Evolutionary conservation across 2,329 filamentous ascomycete species (phyloP).

Genomic region (Trichoderma hamatum): DNA sequence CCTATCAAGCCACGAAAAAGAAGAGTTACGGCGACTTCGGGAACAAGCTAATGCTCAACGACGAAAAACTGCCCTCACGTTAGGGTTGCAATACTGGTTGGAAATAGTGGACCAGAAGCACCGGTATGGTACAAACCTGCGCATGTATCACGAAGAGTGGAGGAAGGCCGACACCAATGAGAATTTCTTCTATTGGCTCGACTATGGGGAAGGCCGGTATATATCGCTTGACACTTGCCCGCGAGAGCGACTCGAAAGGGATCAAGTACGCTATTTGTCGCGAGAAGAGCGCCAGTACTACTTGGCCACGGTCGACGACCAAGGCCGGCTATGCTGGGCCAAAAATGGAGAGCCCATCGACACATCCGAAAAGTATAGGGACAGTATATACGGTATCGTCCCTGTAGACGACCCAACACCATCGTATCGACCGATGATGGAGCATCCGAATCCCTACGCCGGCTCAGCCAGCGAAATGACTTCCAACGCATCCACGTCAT

Average conservation of each 20-base stretch:
- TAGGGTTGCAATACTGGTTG: slow-evolving; percentile 83
- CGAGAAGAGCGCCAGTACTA: slow-evolving; percentile 82
- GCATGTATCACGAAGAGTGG: slow-evolving; percentile 84
- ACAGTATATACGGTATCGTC: slow-evolving; percentile 77
- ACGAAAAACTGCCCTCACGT: slow-evolving; percentile 71
- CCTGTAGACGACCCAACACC: slow-evolving; percentile 63
- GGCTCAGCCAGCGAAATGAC: background rate
- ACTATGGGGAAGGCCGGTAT: slow-evolving; percentile 73
- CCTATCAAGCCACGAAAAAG: slow-evolving; percentile 43
- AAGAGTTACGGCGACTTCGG: slow-evolving; percentile 47
- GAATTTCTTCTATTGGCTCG: slow-evolving; percentile 95
- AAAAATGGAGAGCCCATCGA: slow-evolving; percentile 80
- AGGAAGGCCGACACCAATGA: slow-evolving; percentile 74
- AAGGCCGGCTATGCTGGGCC: slow-evolving; percentile 82
- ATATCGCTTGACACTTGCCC: slow-evolving; percentile 73
- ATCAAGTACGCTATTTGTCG: slow-evolving; percentile 81
- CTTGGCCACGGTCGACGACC: slow-evolving; percentile 71
- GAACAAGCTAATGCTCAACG: slow-evolving; percentile 58
- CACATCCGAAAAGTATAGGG: slow-evolving; percentile 74
- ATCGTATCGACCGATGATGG: slow-evolving; percentile 24
- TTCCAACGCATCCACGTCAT: slow-evolving; percentile 28
- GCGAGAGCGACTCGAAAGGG: slow-evolving; percentile 72
- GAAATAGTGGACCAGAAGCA: slow-evolving; percentile 88
- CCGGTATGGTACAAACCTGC: slow-evolving; percentile 80
- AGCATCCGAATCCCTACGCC: slow-evolving; percentile 16